phyloP scores from a whole-genome alignment of 805 yeast genomes.

The Candida corydali region DNA sequence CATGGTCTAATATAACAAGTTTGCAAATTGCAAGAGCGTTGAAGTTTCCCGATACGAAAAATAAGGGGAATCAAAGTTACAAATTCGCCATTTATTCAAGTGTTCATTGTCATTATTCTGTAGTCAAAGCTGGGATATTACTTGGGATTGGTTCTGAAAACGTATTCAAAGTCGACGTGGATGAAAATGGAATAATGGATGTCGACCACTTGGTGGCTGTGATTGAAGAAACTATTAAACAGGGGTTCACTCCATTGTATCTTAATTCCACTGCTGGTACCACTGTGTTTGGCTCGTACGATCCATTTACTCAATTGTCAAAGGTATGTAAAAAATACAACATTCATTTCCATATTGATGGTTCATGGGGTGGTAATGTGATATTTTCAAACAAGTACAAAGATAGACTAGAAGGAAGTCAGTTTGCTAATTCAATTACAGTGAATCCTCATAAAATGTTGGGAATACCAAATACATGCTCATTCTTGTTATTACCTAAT shows the following conservation, averaged over 20 bases:
- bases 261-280: slow-evolving; percentile 86
- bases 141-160: slow-evolving; percentile 63
- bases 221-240: slow-evolving; percentile 38
- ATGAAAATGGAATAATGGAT: slow-evolving; percentile 54
- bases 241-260: slow-evolving; percentile 71
- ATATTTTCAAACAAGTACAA: slow-evolving; percentile 53
- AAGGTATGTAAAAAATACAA: slow-evolving; percentile 48
- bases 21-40: slow-evolving; percentile 69
- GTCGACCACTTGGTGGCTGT: slow-evolving; percentile 40
- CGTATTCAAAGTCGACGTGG: slow-evolving; percentile 62
- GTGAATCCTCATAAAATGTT: slow-evolving; percentile 84
- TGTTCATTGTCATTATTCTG: slow-evolving; percentile 72
- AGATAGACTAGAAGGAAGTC: slow-evolving; percentile 51
- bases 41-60: slow-evolving; percentile 65
- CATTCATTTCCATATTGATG: slow-evolving; percentile 83
- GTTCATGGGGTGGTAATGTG: slow-evolving; percentile 89
- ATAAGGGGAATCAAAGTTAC: slow-evolving; percentile 46
- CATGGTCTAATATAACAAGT: slow-evolving; percentile 80
- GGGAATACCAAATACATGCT: slow-evolving; percentile 79
- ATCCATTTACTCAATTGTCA: slow-evolving; percentile 56
- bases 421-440: slow-evolving; percentile 71
- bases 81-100: slow-evolving; percentile 71
- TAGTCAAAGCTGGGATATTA: slow-evolving; percentile 76
- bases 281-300: slow-evolving; percentile 82
- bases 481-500: slow-evolving; percentile 71